A percentile compares a stretch with the other conserved stretches of the same genome.
phyloP scores from a whole-genome alignment of 768 basidiomycete species.

The Nevesoporus exiguus region DNA sequence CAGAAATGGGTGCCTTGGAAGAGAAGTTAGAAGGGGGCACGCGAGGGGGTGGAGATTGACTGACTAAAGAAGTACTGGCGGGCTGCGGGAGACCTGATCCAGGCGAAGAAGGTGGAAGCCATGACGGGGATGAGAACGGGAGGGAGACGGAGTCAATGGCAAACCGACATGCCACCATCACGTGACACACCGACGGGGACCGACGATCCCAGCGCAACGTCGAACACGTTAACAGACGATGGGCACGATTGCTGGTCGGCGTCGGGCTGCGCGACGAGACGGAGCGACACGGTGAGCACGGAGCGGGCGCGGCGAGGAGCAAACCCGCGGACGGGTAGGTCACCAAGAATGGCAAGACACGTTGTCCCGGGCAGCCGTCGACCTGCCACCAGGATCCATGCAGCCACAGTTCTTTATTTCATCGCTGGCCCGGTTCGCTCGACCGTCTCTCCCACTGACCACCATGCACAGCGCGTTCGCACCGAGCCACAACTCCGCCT shows the following conservation, averaged over 20 bases:
- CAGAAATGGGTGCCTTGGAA: conserved; percentile 90
- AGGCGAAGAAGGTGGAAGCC: conserved; percentile 83
- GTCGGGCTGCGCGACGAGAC: background rate
- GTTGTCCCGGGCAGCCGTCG: conserved; percentile 16
- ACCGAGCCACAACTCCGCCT: conserved; percentile 39
- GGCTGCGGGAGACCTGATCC: conserved; percentile 89
- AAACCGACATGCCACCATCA: conserved; percentile 5
- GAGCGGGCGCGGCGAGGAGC: background rate
- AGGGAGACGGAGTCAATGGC: background rate
- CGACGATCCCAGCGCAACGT: background rate
- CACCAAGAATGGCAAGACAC: conserved; percentile 37
- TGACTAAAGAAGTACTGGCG: conserved; percentile 93
- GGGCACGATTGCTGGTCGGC: background rate
- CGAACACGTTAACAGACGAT: background rate
- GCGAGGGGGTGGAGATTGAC: conserved; percentile 30
- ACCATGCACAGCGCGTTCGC: conserved; percentile 33
- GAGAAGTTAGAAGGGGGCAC: conserved; percentile 17
- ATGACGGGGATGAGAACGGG: conserved; percentile 38
- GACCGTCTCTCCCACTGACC: conserved; percentile 6
- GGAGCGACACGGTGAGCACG: background rate
- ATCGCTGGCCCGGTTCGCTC: conserved; percentile 1
- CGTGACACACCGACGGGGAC: conserved; percentile 5
- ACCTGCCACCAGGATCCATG: conserved; percentile 23
- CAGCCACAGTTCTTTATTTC: conserved; percentile 16
- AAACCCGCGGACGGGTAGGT: background rate